Evolutionary conservation across 768 basidiomycete species (phyloP).

Genomic region (Inosperma sp.): DNA sequence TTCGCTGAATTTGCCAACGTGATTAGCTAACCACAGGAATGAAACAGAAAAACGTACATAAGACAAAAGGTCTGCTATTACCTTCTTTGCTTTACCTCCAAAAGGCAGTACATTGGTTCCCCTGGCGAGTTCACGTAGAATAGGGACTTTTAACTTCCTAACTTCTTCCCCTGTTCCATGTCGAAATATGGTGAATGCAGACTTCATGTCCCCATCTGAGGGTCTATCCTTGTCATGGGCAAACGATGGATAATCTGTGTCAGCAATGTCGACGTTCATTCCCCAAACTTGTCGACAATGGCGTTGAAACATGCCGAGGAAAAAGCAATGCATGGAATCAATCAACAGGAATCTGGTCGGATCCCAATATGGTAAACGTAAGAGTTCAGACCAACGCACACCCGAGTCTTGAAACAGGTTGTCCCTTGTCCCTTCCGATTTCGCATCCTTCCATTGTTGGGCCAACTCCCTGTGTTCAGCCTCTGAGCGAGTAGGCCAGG

Average conservation of each 20-base stretch:
- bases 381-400: slow-evolving; percentile 26
- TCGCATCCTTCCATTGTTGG: slow-evolving; percentile 21
- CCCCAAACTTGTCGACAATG: slow-evolving; percentile 22
- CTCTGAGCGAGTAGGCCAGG: slow-evolving; percentile 13
- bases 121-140: too few relatives aligned
- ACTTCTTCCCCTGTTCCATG: too few relatives aligned
- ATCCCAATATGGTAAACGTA: slow-evolving; percentile 33
- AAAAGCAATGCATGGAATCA: slow-evolving; percentile 34
- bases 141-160: too few relatives aligned
- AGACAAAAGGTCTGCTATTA: neutral
- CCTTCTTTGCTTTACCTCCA: too few relatives aligned
- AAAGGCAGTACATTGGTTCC: too few relatives aligned
- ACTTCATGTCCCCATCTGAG: slow-evolving; percentile 4
- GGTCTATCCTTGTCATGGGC: neutral
- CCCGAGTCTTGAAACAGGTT: slow-evolving; percentile 20
- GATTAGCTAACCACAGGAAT: neutral
- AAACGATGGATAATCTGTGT: slow-evolving; percentile 3
- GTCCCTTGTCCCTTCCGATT: neutral
- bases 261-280: slow-evolving; percentile 6
- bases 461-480: slow-evolving; percentile 13
- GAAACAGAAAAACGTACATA: neutral
- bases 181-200: too few relatives aligned
- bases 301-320: slow-evolving; percentile 20
- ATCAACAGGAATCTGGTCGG: slow-evolving; percentile 22
- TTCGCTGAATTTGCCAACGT: neutral